Conservation (phyloP, 2,329 filamentous ascomycete genomes). For the Talaromyces pinophilus region DNA sequence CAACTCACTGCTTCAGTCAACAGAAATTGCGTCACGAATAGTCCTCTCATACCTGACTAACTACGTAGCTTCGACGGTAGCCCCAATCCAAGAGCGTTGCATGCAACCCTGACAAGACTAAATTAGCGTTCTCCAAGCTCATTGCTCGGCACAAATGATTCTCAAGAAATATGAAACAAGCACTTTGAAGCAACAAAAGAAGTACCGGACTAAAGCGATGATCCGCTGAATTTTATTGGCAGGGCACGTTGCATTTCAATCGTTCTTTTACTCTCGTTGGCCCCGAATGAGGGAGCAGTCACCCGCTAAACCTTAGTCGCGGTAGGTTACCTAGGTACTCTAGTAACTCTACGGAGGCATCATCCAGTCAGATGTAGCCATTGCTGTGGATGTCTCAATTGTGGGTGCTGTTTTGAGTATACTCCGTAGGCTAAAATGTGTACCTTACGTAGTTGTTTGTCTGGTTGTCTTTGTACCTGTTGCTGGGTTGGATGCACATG, state of each 20-base stretch:
- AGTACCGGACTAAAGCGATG: background rate
- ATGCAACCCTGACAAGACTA: constrained; percentile 11
- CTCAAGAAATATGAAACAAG: constrained; percentile 9
- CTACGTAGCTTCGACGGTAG: background rate
- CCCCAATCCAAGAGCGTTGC: constrained; percentile 1
- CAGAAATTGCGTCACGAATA: background rate
- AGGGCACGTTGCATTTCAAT: background rate
- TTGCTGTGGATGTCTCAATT: background rate
- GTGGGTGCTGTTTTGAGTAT: background rate
- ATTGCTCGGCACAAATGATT: background rate
- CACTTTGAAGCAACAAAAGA: constrained; percentile 6
- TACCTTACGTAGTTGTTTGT: constrained; percentile 8
- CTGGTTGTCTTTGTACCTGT: background rate
- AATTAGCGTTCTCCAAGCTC: background rate
- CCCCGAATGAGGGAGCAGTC: background rate
- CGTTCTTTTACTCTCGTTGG: background rate
- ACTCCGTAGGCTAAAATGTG: background rate
- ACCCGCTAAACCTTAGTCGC: constrained; percentile 1
- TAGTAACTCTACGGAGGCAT: background rate
- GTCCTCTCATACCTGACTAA: background rate
- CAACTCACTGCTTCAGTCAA: background rate
- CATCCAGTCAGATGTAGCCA: background rate
- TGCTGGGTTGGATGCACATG: background rate
- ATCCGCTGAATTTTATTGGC: background rate
- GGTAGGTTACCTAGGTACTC: background rate